A percentile compares a stretch with the other conserved stretches of the same genome.
Evolutionary conservation across 2,329 filamentous ascomycete species (phyloP).

Genomic region (Epichloe gansuensis): DNA sequence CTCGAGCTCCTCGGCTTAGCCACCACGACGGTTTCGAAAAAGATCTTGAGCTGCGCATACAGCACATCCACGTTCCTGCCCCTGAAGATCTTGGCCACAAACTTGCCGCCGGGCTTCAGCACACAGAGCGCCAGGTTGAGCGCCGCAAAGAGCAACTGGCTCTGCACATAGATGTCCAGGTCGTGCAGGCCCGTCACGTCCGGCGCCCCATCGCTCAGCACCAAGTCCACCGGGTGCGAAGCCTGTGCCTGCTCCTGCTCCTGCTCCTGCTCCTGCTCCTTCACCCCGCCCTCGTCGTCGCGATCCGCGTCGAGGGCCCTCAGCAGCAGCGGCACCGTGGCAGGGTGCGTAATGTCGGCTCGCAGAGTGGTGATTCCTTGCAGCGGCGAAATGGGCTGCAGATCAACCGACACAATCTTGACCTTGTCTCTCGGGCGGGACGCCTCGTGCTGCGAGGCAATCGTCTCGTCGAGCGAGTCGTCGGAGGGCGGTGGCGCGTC

Average conservation of each 20-base stretch:
- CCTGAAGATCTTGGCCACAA: slow-evolving; percentile 96
- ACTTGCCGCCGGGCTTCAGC: slow-evolving; percentile 82
- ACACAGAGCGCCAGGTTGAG: slow-evolving; percentile 90
- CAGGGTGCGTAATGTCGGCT: slow-evolving; percentile 94
- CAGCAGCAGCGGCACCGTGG: slow-evolving; percentile 81
- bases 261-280: slow-evolving; percentile 24
- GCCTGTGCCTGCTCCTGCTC: slow-evolving; percentile 21
- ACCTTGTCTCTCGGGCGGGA: slow-evolving; percentile 51
- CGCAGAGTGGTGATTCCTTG: slow-evolving; percentile 85
- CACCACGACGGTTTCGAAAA: slow-evolving; percentile 75
- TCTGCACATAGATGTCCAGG: slow-evolving; percentile 95
- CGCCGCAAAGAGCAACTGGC: slow-evolving; percentile 85
- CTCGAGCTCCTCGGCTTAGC: slow-evolving; percentile 89
- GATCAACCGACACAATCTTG: slow-evolving; percentile 89
- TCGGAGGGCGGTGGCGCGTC: slow-evolving; percentile 8
- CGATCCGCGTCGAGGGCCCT: slow-evolving; percentile 68
- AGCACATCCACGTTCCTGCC: slow-evolving; percentile 91
- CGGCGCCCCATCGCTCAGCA: slow-evolving; percentile 88
- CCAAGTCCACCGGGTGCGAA: slow-evolving; percentile 75
- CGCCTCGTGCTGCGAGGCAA: background rate
- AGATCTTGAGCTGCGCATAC: slow-evolving; percentile 84
- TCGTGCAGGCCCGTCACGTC: slow-evolving; percentile 96
- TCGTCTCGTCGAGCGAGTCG: background rate
- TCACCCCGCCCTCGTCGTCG: slow-evolving; percentile 13
- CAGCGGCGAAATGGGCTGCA: slow-evolving; percentile 90